Evolutionary conservation across 192 early-diverging fungal genomes (phyloP), one percentile per base, ranked within the genome.

Genomic region (Coemansia sp.): DNA sequence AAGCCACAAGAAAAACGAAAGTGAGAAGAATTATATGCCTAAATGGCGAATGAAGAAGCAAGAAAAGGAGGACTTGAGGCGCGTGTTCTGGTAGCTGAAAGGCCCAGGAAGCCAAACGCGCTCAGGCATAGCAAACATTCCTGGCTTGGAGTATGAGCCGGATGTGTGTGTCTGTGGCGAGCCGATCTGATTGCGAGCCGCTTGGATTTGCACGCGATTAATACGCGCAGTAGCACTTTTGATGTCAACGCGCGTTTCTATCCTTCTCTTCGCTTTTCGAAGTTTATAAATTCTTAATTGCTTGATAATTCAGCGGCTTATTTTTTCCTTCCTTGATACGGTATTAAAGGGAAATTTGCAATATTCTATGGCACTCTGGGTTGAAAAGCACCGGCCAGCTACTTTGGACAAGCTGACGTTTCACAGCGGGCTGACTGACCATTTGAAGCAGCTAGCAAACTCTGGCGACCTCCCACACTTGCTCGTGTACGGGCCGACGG

Each of bases 401-500:
- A 77, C 86, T 34, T 90, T 99, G 57, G 92, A 93, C 73, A 86
- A 90, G 75, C 88, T 99, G 63, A 86, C 90, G 80, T 94, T 91
- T 82, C 94, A 95, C 72, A 51, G 65, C n/a, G 86, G 86, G 29
- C 86, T 99, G 44, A 90, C 90, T 6, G 70, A 69, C 9, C 91
- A 93, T 64, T 85, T 97, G 29, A 87, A 86, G 59, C 88, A 87
- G 66, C 85, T 96, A 79, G 93, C 93, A 76, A 60, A 72, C 32
- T 89, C 89, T 5, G 87, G 84, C n/a, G 94, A 98, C 76, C 90
- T 99, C 48, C 98, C 98, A 32, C 98, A 99, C 63, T 74, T 96
- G 72, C 86, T 99, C 1, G 87, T 99, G 29, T 98, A 96, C 80
- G 98, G 98, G 7, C 98, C 98, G 3, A 87, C 93, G 2, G 98